These are phyloP conservation scores for Colletotrichum lindemuthianum DNA, from an alignment of 2,329 filamentous ascomycete genomes.

Conservation along the genomic window DNA sequence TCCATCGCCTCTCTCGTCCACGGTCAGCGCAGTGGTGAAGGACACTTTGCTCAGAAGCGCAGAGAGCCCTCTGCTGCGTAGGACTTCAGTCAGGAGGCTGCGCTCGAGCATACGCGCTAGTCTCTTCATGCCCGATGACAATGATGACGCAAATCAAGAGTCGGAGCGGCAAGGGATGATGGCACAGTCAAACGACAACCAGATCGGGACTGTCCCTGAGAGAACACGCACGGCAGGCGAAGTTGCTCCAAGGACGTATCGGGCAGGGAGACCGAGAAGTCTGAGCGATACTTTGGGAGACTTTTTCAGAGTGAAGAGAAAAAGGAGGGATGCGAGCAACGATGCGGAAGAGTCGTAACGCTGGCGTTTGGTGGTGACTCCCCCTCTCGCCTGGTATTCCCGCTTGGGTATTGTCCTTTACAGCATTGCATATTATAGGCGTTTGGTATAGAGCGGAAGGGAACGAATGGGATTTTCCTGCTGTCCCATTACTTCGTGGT, in stretches of 20 bases:
- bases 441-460: constrained; percentile 30
- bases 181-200: neutral
- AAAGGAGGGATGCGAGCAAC: constrained; percentile 40
- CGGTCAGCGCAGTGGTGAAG: constrained; percentile 66
- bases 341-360: constrained; percentile 32
- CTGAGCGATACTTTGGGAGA: constrained; percentile 54
- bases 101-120: constrained; percentile 63
- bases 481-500: constrained; percentile 16
- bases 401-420: neutral
- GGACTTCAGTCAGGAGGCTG: constrained; percentile 57
- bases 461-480: constrained; percentile 1
- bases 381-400: neutral
- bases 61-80: constrained; percentile 50
- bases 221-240: constrained; percentile 31
- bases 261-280: constrained; percentile 49
- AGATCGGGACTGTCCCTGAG: constrained; percentile 15
- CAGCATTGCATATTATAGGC: constrained; percentile 33
- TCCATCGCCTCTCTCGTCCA: constrained; percentile 68
- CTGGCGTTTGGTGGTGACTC: neutral
- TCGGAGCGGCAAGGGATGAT: constrained; percentile 27
- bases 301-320: constrained; percentile 50
- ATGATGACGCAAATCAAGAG: constrained; percentile 43
- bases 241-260: constrained; percentile 15
- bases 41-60: constrained; percentile 63
- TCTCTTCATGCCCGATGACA: constrained; percentile 62